A percentile compares a stretch with the other conserved stretches of the same genome.
Evolutionary conservation across 805 yeast genomes (phyloP).

Genomic region (Diddensiella transvaalensis): DNA sequence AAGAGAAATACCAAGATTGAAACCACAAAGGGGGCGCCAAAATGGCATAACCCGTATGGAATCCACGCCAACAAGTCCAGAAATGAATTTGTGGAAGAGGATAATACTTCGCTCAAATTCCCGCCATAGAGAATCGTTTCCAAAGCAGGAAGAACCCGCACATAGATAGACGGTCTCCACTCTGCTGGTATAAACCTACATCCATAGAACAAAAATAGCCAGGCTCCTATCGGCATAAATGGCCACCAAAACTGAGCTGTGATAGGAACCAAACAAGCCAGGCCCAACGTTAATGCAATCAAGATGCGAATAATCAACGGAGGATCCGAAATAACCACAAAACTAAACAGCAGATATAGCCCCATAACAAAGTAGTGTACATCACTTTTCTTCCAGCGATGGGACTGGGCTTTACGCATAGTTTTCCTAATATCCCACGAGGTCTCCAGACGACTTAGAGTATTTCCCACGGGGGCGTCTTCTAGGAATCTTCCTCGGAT

Average conservation of each 20-base stretch:
- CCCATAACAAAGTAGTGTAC: slow-evolving; percentile 46
- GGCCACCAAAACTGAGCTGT: slow-evolving; percentile 80
- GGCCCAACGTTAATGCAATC: slow-evolving; percentile 41
- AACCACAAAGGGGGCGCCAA: slow-evolving; percentile 83
- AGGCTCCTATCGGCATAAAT: slow-evolving; percentile 78
- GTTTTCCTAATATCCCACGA: slow-evolving; percentile 35
- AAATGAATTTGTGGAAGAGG: slow-evolving; percentile 60
- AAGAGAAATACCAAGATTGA: slow-evolving; percentile 75
- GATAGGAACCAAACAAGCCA: slow-evolving; percentile 61
- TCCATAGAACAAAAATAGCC: slow-evolving; percentile 80
- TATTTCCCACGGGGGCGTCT: slow-evolving; percentile 36
- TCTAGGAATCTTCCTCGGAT: slow-evolving; percentile 12
- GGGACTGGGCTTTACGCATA: slow-evolving; percentile 30
- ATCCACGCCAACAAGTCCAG: slow-evolving; percentile 90
- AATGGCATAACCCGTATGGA: slow-evolving; percentile 90
- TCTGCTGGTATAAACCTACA: slow-evolving; percentile 68
- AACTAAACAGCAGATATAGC: slow-evolving; percentile 50
- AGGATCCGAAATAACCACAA: slow-evolving; percentile 34
- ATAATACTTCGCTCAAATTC: slow-evolving; percentile 76
- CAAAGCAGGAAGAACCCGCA: slow-evolving; percentile 82
- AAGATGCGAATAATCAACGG: slow-evolving; percentile 29
- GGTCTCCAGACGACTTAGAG: slow-evolving; percentile 30
- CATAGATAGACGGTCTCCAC: slow-evolving; percentile 85
- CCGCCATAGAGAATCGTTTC: slow-evolving; percentile 93
- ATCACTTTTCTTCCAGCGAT: slow-evolving; percentile 41